Conservation (phyloP, 1,139 yeast species). For the Blastobotrys persicus region DNA sequence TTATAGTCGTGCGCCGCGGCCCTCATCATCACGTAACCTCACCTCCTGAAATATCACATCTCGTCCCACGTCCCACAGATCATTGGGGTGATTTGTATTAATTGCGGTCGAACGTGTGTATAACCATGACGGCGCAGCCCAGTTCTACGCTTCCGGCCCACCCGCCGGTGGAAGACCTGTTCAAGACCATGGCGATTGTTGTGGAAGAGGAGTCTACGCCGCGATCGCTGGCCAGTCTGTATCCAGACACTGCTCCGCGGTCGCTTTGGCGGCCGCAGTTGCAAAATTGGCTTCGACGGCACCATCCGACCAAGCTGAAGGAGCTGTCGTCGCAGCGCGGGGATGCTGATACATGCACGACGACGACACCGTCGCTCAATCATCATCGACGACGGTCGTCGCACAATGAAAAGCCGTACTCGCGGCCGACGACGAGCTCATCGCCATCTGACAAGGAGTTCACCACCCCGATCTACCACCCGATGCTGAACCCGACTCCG, state of each 20-base stretch:
- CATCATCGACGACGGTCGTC: not conserved
- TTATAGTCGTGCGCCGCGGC: not conserved
- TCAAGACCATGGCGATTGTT: conserved; percentile 5
- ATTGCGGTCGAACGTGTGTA: not conserved
- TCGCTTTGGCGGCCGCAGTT: conserved; percentile 40
- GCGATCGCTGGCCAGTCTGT: conserved; percentile 31
- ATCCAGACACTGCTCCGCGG: conserved; percentile 43
- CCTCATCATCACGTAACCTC: not conserved
- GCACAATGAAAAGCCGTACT: conserved; percentile 5
- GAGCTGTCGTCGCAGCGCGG: conserved; percentile 25
- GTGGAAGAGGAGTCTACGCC: conserved; percentile 3
- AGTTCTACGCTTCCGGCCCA: conserved; percentile 1
- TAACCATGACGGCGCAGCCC: not conserved
- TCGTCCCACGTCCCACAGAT: conserved; percentile 1
- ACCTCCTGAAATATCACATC: not conserved
- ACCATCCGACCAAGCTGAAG: conserved; percentile 27
- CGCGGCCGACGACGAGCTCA: conserved; percentile 7
- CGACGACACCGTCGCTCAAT: conserved; percentile 12
- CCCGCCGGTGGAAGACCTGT: conserved; percentile 12
- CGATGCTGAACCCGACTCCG: conserved; percentile 5
- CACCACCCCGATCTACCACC: conserved; percentile 5
- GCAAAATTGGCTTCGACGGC: conserved; percentile 38
- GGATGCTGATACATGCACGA: conserved; percentile 14
- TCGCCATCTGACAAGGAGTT: not conserved
- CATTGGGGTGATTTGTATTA: not conserved